A percentile compares a stretch with the other conserved stretches of the same genome.
Evolutionary conservation across 2,329 filamentous ascomycete species (phyloP).

Genomic region (Penicillium polonicum): DNA sequence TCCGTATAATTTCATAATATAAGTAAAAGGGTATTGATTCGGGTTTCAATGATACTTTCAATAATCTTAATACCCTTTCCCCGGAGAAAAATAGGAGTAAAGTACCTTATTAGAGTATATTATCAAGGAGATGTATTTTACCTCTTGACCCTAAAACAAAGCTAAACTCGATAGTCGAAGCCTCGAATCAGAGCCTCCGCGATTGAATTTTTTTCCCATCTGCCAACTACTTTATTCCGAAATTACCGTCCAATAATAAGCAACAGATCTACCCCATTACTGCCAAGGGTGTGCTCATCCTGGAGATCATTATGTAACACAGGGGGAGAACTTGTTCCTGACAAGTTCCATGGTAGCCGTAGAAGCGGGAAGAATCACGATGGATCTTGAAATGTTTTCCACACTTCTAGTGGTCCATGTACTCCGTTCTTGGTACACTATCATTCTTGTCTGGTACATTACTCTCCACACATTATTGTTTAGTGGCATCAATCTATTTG

Average conservation of each 20-base stretch:
- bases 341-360: conserved; percentile 10
- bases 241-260: neutral
- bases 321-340: conserved; percentile 10
- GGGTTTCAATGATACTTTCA: neutral
- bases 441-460: neutral
- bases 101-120: neutral
- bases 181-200: conserved; percentile 8
- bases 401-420: neutral
- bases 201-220: neutral
- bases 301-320: conserved; percentile 26
- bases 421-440: neutral
- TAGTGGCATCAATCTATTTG: conserved; percentile 3
- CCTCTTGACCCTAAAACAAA: neutral
- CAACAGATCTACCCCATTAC: conserved; percentile 16
- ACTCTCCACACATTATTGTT: conserved; percentile 3
- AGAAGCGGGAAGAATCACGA: conserved; percentile 9
- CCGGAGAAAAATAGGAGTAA: neutral
- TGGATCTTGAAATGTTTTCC: neutral
- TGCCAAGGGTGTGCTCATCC: conserved; percentile 8
- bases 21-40: neutral
- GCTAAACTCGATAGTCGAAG: neutral
- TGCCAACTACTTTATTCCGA: neutral
- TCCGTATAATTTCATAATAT: neutral
- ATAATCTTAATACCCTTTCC: neutral
- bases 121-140: neutral